Percentiles rank a stretch among this genome's conserved stretches.
phyloP scores from a whole-genome alignment of 169 alveolate species.

The Theileria sp. region DNA sequence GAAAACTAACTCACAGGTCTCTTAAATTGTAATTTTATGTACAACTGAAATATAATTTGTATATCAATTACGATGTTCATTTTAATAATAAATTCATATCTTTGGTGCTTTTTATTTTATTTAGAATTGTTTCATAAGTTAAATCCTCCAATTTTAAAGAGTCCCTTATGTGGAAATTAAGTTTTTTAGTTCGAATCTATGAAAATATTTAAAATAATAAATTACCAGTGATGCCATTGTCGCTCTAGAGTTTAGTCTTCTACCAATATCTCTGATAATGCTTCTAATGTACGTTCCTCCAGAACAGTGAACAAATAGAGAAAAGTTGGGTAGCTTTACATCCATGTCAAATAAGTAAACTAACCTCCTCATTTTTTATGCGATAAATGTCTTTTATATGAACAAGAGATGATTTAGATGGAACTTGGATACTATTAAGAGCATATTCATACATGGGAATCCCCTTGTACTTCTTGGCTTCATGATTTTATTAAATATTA shows the following conservation, averaged over 20 bases:
- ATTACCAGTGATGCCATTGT: slow-evolving; percentile 65
- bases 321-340: slow-evolving; percentile 66
- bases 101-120: background rate
- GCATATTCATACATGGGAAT: slow-evolving; percentile 68
- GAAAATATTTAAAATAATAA: too few species aligned
- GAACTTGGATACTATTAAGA: slow-evolving; percentile 31
- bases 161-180: slow-evolving; percentile 23
- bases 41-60: background rate
- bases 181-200: slow-evolving; percentile 43
- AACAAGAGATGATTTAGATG: slow-evolving; percentile 47
- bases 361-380: slow-evolving; percentile 31
- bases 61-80: background rate
- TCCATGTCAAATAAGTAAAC: background rate
- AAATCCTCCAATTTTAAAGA: slow-evolving; percentile 19
- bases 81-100: background rate
- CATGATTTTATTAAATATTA: background rate
- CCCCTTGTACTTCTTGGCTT: slow-evolving; percentile 70
- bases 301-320: slow-evolving; percentile 63
- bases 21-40: background rate
- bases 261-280: slow-evolving; percentile 69
- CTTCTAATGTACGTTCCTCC: slow-evolving; percentile 78
- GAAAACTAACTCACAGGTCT: background rate
- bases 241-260: slow-evolving; percentile 61
- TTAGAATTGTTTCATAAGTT: slow-evolving; percentile 26
- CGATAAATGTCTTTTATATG: slow-evolving; percentile 30